Percentiles rank a stretch among this genome's conserved stretches.
phyloP scores from a whole-genome alignment of 2,329 filamentous ascomycete genomes.

The Pseudonectria foliicola region DNA sequence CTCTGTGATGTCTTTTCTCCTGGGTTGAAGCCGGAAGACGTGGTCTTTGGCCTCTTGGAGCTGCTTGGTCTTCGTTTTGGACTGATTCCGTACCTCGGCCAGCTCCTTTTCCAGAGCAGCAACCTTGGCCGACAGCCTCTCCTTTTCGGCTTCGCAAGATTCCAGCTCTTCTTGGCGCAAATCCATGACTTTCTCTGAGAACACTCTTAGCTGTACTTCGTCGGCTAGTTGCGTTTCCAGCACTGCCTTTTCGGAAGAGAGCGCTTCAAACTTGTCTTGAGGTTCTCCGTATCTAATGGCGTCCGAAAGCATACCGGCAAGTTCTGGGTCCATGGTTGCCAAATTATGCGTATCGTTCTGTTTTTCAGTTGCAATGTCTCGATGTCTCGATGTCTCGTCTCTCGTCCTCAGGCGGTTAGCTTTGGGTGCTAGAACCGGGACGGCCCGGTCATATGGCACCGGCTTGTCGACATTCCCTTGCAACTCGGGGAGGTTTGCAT shows the following conservation, averaged over 20 bases:
- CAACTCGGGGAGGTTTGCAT: conserved; percentile 4
- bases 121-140: conserved; percentile 20
- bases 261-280: conserved; percentile 5
- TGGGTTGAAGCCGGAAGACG: conserved; percentile 26
- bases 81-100: conserved; percentile 22
- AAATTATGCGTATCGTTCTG: neutral
- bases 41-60: conserved; percentile 25
- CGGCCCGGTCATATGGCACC: too few relatives aligned
- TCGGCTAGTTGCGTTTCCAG: conserved; percentile 23
- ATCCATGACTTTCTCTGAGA: conserved; percentile 31
- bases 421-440: too few relatives aligned
- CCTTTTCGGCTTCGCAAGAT: conserved; percentile 22
- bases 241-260: conserved; percentile 8
- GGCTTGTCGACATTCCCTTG: too few relatives aligned
- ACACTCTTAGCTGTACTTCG: conserved; percentile 27
- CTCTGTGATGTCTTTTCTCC: conserved; percentile 30
- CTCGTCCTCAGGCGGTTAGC: neutral
- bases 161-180: conserved; percentile 29
- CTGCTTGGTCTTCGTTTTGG: conserved; percentile 20
- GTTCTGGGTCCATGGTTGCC: conserved; percentile 13
- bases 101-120: conserved; percentile 26
- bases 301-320: conserved; percentile 2
- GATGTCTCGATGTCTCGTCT: neutral
- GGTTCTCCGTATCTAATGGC: conserved; percentile 3
- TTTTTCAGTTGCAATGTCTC: neutral